Conservation (phyloP, 306 rosid genomes). For the Vicia sativa region DNA sequence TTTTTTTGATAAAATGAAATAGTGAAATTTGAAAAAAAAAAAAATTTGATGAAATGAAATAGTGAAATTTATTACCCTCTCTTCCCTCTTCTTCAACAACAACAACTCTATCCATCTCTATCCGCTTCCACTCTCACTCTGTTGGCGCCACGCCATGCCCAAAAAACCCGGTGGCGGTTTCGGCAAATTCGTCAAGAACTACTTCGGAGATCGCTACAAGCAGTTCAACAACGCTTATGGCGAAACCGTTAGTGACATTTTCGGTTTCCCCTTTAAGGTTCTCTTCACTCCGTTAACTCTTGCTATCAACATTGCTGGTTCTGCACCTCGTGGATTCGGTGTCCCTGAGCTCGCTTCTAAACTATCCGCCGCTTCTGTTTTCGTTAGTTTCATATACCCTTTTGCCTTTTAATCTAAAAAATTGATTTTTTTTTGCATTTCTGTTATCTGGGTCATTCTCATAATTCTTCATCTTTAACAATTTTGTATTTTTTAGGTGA, state of each 20-base stretch:
- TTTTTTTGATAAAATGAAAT: no score
- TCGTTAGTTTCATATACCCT: conserved; percentile 55
- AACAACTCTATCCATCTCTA: conserved; percentile 7
- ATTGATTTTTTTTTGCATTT: conserved; percentile 11
- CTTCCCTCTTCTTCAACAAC: not conserved
- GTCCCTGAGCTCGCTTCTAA: conserved; percentile 91
- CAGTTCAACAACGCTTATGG: conserved; percentile 62
- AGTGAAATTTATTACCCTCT: not conserved
- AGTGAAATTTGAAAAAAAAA: no score
- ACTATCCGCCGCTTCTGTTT: conserved; percentile 82
- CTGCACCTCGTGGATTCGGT: conserved; percentile 95
- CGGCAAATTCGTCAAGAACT: conserved; percentile 56
- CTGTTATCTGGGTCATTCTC: conserved; percentile 21
- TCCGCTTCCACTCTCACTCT: not conserved
- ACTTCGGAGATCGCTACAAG: conserved; percentile 59
- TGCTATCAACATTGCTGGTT: conserved; percentile 82
- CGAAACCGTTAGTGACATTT: conserved; percentile 62
- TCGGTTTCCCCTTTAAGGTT: conserved; percentile 76
- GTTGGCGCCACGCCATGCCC: conserved; percentile 56
- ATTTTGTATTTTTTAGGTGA: conserved; percentile 10
- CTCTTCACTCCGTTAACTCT: conserved; percentile 80
- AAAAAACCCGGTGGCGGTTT: conserved; percentile 43
- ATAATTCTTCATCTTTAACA: not conserved
- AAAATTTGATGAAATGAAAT: no score
- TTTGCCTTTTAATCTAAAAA: not conserved